A percentile compares a stretch with the other conserved stretches of the same genome.
These are phyloP conservation scores for Huntiella moniliformis DNA, from an alignment of 2,329 filamentous ascomycete species.

Conservation along the genomic window DNA sequence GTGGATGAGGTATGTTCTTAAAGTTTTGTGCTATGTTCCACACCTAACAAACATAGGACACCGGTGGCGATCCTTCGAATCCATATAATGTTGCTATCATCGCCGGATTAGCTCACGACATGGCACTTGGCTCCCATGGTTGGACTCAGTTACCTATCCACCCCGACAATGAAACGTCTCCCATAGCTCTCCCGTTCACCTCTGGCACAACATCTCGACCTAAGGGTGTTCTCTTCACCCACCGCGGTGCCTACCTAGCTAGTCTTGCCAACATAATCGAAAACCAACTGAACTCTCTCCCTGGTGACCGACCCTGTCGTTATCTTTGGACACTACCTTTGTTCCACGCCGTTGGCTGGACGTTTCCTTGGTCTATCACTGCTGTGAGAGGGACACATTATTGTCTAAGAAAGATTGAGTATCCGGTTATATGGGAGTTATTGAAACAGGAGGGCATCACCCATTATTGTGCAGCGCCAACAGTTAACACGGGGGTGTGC, in stretches of 20 bases:
- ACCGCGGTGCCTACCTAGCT: constrained; percentile 73
- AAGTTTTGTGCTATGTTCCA: too few species aligned
- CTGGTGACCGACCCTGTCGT: constrained; percentile 46
- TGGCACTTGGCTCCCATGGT: constrained; percentile 42
- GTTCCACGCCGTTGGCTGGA: constrained; percentile 64
- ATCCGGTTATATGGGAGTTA: constrained; percentile 76
- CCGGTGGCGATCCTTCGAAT: constrained; percentile 58
- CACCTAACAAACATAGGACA: constrained; percentile 35
- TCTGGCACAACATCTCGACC: constrained; percentile 80
- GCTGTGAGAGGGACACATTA: constrained; percentile 89
- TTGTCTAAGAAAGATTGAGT: constrained; percentile 87
- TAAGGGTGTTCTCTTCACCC: constrained; percentile 85
- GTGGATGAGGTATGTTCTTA: constrained; percentile 39
- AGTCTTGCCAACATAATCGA: constrained; percentile 75
- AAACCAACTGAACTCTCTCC: constrained; percentile 50
- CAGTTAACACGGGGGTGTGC: constrained; percentile 86
- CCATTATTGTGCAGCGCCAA: constrained; percentile 90
- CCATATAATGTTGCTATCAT: constrained; percentile 69
- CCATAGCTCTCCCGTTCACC: constrained; percentile 81
- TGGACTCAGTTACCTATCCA: constrained; percentile 63
- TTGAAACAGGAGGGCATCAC: constrained; percentile 75
- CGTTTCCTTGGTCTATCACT: constrained; percentile 83
- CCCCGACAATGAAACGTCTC: constrained; percentile 54
- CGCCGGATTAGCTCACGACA: constrained; percentile 60
- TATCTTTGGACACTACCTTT: constrained; percentile 89